A percentile compares a stretch with the other conserved stretches of the same genome.
phyloP scores from a whole-genome alignment of 139 green algal species.

The Closterium sp. region DNA sequence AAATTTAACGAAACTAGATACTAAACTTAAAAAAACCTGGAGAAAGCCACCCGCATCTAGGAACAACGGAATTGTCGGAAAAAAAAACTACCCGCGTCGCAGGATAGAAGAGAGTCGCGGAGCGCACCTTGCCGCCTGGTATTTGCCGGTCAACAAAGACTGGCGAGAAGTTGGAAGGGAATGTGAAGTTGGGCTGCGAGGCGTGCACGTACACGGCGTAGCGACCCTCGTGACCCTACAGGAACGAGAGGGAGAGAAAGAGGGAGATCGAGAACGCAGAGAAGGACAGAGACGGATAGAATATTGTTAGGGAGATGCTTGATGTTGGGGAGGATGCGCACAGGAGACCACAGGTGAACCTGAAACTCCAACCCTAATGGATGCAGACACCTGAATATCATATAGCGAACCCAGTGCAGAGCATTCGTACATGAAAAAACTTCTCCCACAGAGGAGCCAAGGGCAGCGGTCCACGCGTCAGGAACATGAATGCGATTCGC shows the following conservation, averaged over 20 bases:
- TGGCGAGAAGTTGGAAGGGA: background rate
- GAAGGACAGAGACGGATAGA: background rate
- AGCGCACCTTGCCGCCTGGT: background rate
- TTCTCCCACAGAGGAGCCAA: conserved; percentile 45
- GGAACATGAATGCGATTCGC: conserved; percentile 44
- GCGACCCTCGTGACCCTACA: conserved; percentile 12
- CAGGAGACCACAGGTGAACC: background rate
- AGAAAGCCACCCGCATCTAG: too few species aligned
- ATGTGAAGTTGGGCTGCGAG: background rate
- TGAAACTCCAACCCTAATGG: background rate
- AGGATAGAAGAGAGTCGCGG: background rate
- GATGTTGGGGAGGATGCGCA: background rate
- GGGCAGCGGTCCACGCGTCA: conserved; percentile 39
- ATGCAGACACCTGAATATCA: background rate
- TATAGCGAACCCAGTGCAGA: background rate
- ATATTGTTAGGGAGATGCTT: background rate
- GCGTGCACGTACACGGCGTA: conserved; percentile 24
- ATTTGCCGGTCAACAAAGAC: background rate
- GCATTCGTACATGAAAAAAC: conserved; percentile 23
- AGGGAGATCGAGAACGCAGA: background rate
- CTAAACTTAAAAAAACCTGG: too few species aligned
- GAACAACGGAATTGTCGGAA: background rate
- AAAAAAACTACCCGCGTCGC: background rate
- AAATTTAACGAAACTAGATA: too few species aligned
- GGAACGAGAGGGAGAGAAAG: background rate